phyloP scores from a whole-genome alignment of 2,329 filamentous ascomycete genomes.

The Pseudocercospora macadamiae region DNA sequence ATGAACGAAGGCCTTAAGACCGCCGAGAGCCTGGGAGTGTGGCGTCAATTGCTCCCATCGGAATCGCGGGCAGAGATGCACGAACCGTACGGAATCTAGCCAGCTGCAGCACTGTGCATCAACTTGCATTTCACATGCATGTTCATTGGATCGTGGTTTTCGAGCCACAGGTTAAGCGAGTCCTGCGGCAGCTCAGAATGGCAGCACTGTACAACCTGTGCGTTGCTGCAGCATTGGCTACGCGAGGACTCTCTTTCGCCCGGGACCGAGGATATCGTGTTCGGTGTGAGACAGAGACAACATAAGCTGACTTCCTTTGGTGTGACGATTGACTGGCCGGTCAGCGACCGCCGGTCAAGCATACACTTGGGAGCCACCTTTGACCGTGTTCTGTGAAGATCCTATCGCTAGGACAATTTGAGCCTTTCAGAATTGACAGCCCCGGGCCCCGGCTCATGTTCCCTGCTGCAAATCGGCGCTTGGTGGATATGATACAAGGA shows the following conservation, averaged over 20 bases:
- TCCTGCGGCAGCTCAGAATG: constrained; percentile 15
- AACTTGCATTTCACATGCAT: constrained; percentile 11
- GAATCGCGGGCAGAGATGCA: constrained; percentile 20
- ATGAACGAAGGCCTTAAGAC: constrained; percentile 5
- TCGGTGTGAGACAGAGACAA: constrained; percentile 9
- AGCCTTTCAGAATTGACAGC: constrained; percentile 7
- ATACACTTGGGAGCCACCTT: neutral
- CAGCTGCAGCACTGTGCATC: constrained; percentile 25
- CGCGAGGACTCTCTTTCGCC: constrained; percentile 13
- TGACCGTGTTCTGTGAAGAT: neutral
- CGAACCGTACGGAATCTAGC: constrained; percentile 17
- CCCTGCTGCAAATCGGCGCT: constrained; percentile 15
- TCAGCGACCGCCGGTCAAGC: constrained; percentile 5
- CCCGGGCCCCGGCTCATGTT: constrained; percentile 12
- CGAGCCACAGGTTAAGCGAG: constrained; percentile 24
- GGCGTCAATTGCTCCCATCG: constrained; percentile 19
- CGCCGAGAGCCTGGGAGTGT: constrained; percentile 24
- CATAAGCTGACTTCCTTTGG: constrained; percentile 6
- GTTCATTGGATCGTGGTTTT: constrained; percentile 24
- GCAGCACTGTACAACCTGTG: constrained; percentile 22
- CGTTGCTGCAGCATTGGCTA: constrained; percentile 16
- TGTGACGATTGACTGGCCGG: constrained; percentile 2
- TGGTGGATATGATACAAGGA: constrained; percentile 3
- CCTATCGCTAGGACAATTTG: neutral
- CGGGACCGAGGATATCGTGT: constrained; percentile 3